Percentiles rank a stretch among this genome's conserved stretches.
These are phyloP conservation scores for Pyricularia sp. DNA, from an alignment of 2,329 filamentous ascomycete species.

Conservation along the genomic window DNA sequence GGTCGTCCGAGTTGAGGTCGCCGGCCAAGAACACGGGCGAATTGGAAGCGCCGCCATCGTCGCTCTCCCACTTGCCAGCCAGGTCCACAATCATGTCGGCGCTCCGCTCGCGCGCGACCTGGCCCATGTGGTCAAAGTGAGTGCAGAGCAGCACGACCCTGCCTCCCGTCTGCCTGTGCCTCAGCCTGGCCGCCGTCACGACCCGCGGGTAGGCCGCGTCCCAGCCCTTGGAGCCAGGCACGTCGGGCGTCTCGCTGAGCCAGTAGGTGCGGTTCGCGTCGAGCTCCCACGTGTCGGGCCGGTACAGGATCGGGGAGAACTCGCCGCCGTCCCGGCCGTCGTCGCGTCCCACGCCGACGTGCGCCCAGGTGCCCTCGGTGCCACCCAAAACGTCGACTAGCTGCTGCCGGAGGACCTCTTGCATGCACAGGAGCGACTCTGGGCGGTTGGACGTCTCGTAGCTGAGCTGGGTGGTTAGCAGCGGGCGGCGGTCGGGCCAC, in stretches of 20 bases:
- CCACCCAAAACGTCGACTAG: constrained; percentile 32
- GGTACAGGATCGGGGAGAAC: constrained; percentile 52
- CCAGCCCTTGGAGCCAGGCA: constrained; percentile 50
- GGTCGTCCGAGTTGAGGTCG: constrained; percentile 21
- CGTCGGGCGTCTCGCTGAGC: constrained; percentile 49
- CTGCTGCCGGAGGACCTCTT: constrained; percentile 38
- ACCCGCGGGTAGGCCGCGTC: constrained; percentile 32
- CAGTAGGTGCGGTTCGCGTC: constrained; percentile 46
- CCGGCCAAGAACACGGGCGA: constrained; percentile 22
- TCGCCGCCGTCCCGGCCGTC: constrained; percentile 45
- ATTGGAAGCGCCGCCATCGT: constrained; percentile 2
- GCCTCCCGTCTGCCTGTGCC: constrained; percentile 25
- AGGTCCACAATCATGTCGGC: constrained; percentile 27
- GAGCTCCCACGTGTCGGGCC: constrained; percentile 40
- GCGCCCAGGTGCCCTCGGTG: constrained; percentile 24
- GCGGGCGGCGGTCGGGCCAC: constrained; percentile 27
- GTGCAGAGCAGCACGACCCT: constrained; percentile 38
- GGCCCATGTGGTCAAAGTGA: constrained; percentile 41
- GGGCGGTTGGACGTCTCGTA: constrained; percentile 23
- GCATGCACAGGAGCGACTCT: constrained; percentile 34
- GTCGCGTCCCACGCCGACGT: constrained; percentile 35
- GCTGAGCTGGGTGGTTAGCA: constrained; percentile 26
- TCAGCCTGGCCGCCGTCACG: constrained; percentile 35
- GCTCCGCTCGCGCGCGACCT: constrained; percentile 27
- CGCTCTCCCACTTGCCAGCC: constrained; percentile 17